A percentile compares a stretch with the other conserved stretches of the same genome.
Conservation (phyloP, 768 basidiomycete genomes). For the Tylopilus sp. region DNA sequence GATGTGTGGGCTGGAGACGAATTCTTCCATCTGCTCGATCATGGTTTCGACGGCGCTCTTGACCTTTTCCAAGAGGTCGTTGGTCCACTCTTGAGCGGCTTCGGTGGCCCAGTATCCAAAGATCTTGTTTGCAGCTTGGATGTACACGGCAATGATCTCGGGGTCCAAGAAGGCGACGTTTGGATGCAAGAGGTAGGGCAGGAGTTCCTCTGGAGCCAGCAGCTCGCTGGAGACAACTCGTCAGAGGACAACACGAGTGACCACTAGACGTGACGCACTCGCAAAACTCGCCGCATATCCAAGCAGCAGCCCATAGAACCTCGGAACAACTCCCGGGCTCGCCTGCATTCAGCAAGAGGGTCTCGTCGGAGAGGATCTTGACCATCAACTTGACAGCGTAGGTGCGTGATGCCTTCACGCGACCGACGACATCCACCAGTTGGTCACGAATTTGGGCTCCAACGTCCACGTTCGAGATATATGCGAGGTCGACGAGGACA, state of each 20-base stretch:
- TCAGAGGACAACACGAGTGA: background rate
- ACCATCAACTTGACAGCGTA: constrained; percentile 86
- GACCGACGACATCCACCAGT: constrained; percentile 80
- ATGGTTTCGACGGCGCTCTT: constrained; percentile 62
- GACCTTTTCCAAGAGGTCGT: constrained; percentile 63
- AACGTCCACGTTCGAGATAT: constrained; percentile 78
- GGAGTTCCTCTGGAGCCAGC: constrained; percentile 69
- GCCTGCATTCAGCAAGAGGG: constrained; percentile 60
- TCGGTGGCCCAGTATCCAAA: constrained; percentile 84
- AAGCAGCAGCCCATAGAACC: constrained; percentile 90
- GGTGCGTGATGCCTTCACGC: constrained; percentile 70
- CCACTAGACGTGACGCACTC: constrained; percentile 46
- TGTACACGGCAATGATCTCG: constrained; percentile 71
- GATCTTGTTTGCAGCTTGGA: constrained; percentile 82
- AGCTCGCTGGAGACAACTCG: constrained; percentile 53
- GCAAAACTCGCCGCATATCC: constrained; percentile 95
- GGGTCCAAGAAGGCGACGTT: constrained; percentile 53
- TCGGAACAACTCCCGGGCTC: constrained; percentile 78
- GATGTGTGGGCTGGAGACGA: constrained; percentile 62
- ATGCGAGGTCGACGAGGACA: constrained; percentile 86
- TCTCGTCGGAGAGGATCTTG: constrained; percentile 75
- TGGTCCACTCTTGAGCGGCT: constrained; percentile 73
- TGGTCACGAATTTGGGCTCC: constrained; percentile 78
- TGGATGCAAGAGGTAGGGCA: constrained; percentile 66
- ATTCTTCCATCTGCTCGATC: constrained; percentile 52